Evolutionary conservation across 164 flowering plant genomes (phyloP).

Genomic region (Euptelea pleiosperma): DNA sequence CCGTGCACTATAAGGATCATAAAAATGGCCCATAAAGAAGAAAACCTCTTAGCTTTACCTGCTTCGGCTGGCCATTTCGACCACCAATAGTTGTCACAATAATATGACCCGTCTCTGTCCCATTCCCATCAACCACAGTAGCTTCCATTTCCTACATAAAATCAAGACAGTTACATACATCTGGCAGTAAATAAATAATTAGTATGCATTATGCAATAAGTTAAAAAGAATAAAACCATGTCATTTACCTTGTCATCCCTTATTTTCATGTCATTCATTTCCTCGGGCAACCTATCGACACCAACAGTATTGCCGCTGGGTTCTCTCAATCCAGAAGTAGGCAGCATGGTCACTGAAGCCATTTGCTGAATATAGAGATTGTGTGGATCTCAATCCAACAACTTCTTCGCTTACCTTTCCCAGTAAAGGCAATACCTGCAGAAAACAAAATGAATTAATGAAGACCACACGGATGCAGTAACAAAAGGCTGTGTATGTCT

Average conservation of each 20-base stretch:
- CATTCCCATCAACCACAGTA: slow-evolving; percentile 57
- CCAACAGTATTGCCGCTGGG: slow-evolving; percentile 37
- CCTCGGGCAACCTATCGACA: slow-evolving; percentile 66
- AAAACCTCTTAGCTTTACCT: slow-evolving; percentile 24
- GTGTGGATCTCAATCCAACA: slow-evolving; percentile 6
- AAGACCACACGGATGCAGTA: background rate
- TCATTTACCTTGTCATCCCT: slow-evolving; percentile 63
- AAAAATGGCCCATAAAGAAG: background rate
- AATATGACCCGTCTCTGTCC: slow-evolving; percentile 70
- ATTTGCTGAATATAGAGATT: slow-evolving; percentile 20
- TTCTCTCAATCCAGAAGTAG: slow-evolving; percentile 47
- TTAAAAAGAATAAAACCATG: background rate
- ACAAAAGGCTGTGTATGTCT: background rate
- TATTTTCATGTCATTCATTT: slow-evolving; percentile 79
- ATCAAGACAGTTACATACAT: background rate
- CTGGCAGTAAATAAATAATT: background rate
- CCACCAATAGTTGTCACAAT: slow-evolving; percentile 74
- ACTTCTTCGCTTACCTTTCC: background rate
- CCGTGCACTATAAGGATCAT: no score
- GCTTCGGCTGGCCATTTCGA: slow-evolving; percentile 60
- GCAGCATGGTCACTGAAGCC: slow-evolving; percentile 53
- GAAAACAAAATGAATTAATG: slow-evolving; percentile 1
- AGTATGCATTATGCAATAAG: no score
- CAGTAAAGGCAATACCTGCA: slow-evolving; percentile 18
- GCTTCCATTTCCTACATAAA: slow-evolving; percentile 54